Evolutionary conservation across 2,329 filamentous ascomycete species (phyloP).

Genomic region (Mollisiaceae sp.): DNA sequence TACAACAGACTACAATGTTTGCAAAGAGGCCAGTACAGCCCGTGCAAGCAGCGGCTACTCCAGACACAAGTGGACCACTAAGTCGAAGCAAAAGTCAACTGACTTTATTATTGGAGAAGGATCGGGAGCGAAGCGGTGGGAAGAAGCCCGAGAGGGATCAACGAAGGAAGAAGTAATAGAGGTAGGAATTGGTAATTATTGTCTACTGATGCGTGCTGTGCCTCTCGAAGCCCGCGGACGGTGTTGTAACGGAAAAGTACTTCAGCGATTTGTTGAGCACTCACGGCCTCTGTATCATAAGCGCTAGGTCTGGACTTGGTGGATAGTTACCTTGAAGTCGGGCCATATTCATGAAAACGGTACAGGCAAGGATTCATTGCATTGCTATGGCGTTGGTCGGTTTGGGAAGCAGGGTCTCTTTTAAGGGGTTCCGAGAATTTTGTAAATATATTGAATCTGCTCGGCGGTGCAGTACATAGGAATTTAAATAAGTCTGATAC

Average conservation of each 20-base stretch:
- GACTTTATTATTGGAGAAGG: conserved; percentile 60
- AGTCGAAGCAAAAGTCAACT: conserved; percentile 66
- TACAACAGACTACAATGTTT: conserved; percentile 31
- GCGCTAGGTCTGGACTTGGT: background rate
- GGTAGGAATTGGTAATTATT: background rate
- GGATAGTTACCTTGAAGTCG: background rate
- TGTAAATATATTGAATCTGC: conserved; percentile 5
- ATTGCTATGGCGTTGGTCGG: conserved; percentile 22
- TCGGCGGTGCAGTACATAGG: background rate
- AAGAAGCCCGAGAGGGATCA: conserved; percentile 27
- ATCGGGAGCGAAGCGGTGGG: conserved; percentile 48
- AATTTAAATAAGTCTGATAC: background rate
- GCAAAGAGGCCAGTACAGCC: conserved; percentile 36
- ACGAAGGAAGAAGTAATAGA: conserved; percentile 7
- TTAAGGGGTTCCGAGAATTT: background rate
- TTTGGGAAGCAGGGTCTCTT: background rate
- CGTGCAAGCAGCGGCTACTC: conserved; percentile 12
- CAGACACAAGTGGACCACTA: conserved; percentile 46
- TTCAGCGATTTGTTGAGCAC: conserved; percentile 14
- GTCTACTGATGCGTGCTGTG: background rate
- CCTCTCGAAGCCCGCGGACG: background rate
- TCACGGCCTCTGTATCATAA: conserved; percentile 12
- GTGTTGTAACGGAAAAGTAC: conserved; percentile 13
- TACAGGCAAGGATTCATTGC: conserved; percentile 16
- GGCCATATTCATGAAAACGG: background rate